Conservation (phyloP, 208 protist species). For the Acanthamoeba royreba region DNA sequence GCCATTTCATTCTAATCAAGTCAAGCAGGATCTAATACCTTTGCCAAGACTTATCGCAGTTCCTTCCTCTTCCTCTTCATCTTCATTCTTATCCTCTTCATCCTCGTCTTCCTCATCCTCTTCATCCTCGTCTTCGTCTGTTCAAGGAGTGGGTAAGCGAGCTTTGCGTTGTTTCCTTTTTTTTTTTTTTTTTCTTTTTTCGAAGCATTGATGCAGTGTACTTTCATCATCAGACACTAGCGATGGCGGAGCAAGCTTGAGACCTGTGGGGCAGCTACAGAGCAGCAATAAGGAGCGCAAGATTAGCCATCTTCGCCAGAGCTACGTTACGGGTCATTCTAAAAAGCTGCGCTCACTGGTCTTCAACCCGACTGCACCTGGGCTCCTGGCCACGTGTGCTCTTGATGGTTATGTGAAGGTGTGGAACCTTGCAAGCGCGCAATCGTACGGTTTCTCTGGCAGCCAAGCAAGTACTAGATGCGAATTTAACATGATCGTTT, state of each 20-base stretch:
- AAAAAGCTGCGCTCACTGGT: slow-evolving; percentile 1
- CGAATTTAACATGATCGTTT: not conserved
- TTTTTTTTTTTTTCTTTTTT: too few relatives aligned
- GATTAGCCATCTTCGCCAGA: not conserved
- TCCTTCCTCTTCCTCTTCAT: too few relatives aligned
- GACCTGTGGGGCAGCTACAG: not conserved
- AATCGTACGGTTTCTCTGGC: not conserved
- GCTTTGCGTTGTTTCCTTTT: too few relatives aligned
- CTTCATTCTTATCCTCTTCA: too few relatives aligned
- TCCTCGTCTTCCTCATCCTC: too few relatives aligned
- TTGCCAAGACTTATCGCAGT: too few relatives aligned
- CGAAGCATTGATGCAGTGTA: too few relatives aligned
- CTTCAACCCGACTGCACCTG: not conserved
- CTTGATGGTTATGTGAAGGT: not conserved
- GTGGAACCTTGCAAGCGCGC: not conserved
- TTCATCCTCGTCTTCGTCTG: too few relatives aligned
- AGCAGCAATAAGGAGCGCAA: not conserved
- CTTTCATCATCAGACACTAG: not conserved
- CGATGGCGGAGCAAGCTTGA: not conserved
- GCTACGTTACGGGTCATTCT: not conserved
- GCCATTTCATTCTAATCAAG: too few relatives aligned
- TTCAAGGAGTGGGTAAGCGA: too few relatives aligned
- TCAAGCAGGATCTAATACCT: too few relatives aligned
- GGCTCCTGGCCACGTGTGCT: not conserved
- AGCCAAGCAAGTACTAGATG: not conserved